Base-by-base conservation (phyloP, 1,284 basidiomycete genomes). In the Heterobasidion irregulare region DNA sequence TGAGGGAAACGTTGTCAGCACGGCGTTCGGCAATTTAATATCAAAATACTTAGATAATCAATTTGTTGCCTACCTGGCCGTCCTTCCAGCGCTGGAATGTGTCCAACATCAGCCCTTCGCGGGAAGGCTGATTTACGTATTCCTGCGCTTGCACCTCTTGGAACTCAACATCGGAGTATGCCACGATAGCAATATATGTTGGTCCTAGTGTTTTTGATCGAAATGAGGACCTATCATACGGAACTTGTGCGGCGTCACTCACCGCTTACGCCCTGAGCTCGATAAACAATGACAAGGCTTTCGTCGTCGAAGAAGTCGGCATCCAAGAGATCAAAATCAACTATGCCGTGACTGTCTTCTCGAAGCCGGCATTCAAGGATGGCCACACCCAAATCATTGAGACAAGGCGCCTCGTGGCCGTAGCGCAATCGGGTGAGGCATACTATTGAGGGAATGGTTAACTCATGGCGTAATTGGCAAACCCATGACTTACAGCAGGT, bases 231-330 rank as follows among this genome's bases (percentile, higher is more conserved):
- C 63, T 58, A 65, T 64, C 63, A 64, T 61, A 59, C 64, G 63
- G 47, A 16, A 53, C 18, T 47, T 53, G 26, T 32, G 55, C 16
- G 47, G 34, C 53, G 63, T 52, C 58, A 48, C 18, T 65, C 66
- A 82, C 78, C 71, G 60, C 26, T 33, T 44, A 53, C 48, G 52
- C 59, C 60, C 52, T 56, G 44, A 49, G 45, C 49, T 52, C 67
- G 61, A 70, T 80, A 83, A 57, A 87, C 75, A 61, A 88, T 71
- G 61, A 87, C 74, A 55, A 88, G 64, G 63, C 67, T 73, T 66
- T 84, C 77, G 63, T 88, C 83, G 71, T 91, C 87, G 66, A 90
- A 89, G 69, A 90, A 90, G 56, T 86, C 84, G 54, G 73, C 75
- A 63, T 84, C 83, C 62, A 88, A 66, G 51, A 89, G 63, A 57